Evolutionary conservation across 2,329 filamentous ascomycete species (phyloP), one percentile per base, ranked within the genome.

Genomic region (Penicillium sp.): DNA sequence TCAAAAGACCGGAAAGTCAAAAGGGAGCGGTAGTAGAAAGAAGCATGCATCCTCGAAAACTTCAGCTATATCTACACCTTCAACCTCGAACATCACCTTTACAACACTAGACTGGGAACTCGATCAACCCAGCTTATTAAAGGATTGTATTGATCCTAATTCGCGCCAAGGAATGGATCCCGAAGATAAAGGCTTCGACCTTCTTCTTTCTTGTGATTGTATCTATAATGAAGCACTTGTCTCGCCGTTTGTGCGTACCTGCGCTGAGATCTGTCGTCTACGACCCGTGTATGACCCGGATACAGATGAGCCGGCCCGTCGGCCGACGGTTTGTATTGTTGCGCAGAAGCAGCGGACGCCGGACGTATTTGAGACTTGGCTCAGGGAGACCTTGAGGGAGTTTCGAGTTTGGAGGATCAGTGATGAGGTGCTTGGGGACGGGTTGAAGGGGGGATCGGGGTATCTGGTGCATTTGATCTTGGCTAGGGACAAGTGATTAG

Each of bases 201-300:
- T 87, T 14, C 80, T 98, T 11, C 72, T 98, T 35, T 92, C 92
- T 4, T 96, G 92, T 70, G 95, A 99, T 74, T 97, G 93, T 74
- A 89, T 99, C 65, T 99, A 96, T 80, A 99, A 98, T 75, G 91
- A 96, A 63, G 85, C 89, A 2, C 83, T 98, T 3, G 85, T 98
- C 25, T 79, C 84, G 44, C 92, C 93, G 0, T 85, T 98, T 49
- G 90, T 95, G n/a, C 84, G 88, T 66, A 90, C 91, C 0, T 96
- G 91, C 71, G 85, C 81, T 6, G 90, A 96, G 61, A 82, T 87
- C 25, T 96, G 92, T 73, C 77, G 77, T 10, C 74, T 93, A 16
- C 80, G 87, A 33, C 69, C 72, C 14, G 55, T 58, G 0, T 71
- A 67, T 35, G 37, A 59, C 0, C 21, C 56, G 31, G 43, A 37